phyloP scores from a whole-genome alignment of 139 green algal genomes.

The Zygnema circumcarinatum region DNA sequence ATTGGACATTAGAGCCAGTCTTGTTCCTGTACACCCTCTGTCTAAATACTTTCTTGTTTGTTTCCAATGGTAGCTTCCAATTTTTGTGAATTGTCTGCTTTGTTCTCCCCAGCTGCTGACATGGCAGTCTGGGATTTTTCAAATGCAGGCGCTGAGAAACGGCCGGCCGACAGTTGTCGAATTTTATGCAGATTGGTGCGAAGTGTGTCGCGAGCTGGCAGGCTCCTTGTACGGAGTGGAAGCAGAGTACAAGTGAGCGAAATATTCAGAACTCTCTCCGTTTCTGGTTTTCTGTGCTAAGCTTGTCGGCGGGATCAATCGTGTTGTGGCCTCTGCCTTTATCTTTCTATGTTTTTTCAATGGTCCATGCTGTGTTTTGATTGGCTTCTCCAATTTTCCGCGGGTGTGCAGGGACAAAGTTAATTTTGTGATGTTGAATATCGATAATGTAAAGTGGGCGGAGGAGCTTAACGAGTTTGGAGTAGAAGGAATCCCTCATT shows the following conservation, averaged over 20 bases:
- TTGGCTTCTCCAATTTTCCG: neutral
- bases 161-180: slow-evolving; percentile 85
- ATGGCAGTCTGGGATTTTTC: no score
- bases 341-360: neutral
- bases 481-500: slow-evolving; percentile 92
- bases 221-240: slow-evolving; percentile 75
- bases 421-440: slow-evolving; percentile 98
- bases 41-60: no score
- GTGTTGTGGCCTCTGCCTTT: slow-evolving; percentile 9
- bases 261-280: slow-evolving; percentile 27
- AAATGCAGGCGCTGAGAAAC: slow-evolving; percentile 8
- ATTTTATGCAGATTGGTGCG: slow-evolving; percentile 95
- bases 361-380: neutral
- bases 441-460: slow-evolving; percentile 90
- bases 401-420: slow-evolving; percentile 64
- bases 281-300: slow-evolving; percentile 15
- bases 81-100: no score
- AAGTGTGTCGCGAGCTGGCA: slow-evolving; percentile 85
- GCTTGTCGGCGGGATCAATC: neutral
- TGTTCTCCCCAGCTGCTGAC: no score
- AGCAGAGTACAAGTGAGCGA: slow-evolving; percentile 72
- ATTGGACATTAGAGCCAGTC: no score
- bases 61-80: no score
- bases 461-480: slow-evolving; percentile 81
- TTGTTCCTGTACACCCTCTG: no score